Evolutionary conservation across 192 early-diverging fungal species (phyloP), one percentile per base, ranked within the genome.

Genomic region (Borealophlyctis nickersoniae): DNA sequence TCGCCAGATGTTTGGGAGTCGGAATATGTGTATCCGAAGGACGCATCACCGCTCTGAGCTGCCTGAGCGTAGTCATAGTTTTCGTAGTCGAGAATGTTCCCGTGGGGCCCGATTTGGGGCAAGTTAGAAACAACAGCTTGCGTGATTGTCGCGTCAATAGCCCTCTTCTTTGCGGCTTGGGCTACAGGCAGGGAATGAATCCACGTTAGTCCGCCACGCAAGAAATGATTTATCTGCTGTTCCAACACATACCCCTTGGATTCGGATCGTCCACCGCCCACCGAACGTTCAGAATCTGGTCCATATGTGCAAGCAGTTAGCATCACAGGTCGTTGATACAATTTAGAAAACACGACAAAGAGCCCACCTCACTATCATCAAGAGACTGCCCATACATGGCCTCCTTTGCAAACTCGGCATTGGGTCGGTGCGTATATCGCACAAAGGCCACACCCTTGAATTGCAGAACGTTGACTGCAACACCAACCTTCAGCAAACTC

Each of bases 191-290:
- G 14, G 14, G 24, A 14, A 35, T 14, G 22, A 65, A 13, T 36
- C 24, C 19, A 58, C 14, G 57, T 11, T 13, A 51, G 11, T 36
- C n/a, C 27, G 22, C 16, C 26, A 2, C 23, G 26, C 2, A 62
- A 36, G 22, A 14, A 49, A 36, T 22, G 0, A 45, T 45, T 45
- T 13, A 45, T 19, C 7, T 45, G 7, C 39, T 7, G 19, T 7
- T 45, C 39, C 39, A 45, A 7, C 39, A 45, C 39, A 45, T 45
- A 39, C 69, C 67, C 56, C 67, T 58, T 33, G 88, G 88, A 73
- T 91, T 89, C 3, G 89, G 89, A 67, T 92, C 87, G 60, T 92
- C 90, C 2, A 82, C 88, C 0, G 92, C 92, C 92, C 92, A 94
- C 49, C 92, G 81, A 30, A 85, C 80, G 63, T 86, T 82, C 19